These are phyloP conservation scores for Plantago ovata DNA, from an alignment of 257 asterid species.

Conservation along the genomic window DNA sequence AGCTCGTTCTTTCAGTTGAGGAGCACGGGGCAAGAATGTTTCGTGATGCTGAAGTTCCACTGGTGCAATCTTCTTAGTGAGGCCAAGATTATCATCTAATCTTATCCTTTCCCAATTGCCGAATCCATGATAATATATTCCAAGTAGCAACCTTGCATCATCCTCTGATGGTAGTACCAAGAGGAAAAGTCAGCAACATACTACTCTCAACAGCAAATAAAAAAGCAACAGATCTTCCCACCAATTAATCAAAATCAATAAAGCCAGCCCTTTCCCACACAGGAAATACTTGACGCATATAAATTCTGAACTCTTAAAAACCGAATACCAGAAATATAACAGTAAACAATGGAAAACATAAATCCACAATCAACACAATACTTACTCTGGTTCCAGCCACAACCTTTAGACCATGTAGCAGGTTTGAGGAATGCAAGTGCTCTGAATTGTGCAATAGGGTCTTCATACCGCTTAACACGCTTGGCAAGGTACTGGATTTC, in stretches of 20 bases:
- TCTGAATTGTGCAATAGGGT: conserved; percentile 85
- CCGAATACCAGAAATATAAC: background rate
- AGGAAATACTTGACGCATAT: no score
- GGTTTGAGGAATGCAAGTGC: conserved; percentile 82
- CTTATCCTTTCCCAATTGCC: conserved; percentile 97
- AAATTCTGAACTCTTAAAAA: no score
- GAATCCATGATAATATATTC: conserved; percentile 91
- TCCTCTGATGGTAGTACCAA: conserved; percentile 62
- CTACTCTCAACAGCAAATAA: background rate
- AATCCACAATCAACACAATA: conserved; percentile 7
- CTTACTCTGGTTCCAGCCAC: conserved; percentile 99
- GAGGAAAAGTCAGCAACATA: conserved; percentile 3
- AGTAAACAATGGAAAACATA: conserved; percentile 1
- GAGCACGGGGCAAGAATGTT: conserved; percentile 97
- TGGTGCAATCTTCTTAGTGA: conserved; percentile 93
- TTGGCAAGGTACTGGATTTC: conserved; percentile 95
- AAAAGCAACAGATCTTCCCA: conserved; percentile 8
- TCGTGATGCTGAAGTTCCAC: conserved; percentile 98
- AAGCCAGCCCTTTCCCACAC: background rate
- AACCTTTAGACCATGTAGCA: conserved; percentile 97
- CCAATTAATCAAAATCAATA: background rate
- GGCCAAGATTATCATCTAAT: conserved; percentile 83
- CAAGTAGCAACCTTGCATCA: conserved; percentile 94
- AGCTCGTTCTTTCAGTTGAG: conserved; percentile 95
- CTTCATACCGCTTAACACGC: conserved; percentile 80